Percentiles rank a stretch among this genome's conserved stretches.
Conservation (phyloP, 1,284 basidiomycete genomes). For the Ceratobasidium sp. region DNA sequence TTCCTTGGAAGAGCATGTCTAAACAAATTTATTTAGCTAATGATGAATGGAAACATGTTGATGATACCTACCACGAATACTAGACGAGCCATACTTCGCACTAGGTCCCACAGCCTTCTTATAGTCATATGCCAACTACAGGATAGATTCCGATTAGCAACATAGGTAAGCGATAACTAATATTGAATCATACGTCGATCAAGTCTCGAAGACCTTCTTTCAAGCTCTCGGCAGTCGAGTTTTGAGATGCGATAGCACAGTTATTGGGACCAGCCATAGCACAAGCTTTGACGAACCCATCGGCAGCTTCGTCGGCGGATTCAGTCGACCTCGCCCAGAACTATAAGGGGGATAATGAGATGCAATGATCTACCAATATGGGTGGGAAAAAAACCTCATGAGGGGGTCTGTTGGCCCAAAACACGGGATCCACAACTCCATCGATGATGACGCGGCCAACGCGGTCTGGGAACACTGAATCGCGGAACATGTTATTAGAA, state of each 20-base stretch:
- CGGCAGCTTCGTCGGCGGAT: conserved; percentile 32
- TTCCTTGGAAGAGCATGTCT: conserved; percentile 32
- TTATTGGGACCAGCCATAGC: conserved; percentile 29
- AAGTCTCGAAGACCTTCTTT: not conserved
- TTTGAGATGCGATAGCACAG: conserved; percentile 36
- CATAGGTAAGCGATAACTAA: too few relatives aligned
- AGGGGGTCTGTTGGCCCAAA: conserved; percentile 3
- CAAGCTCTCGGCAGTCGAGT: not conserved
- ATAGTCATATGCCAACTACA: conserved; percentile 30
- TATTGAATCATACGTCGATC: not conserved
- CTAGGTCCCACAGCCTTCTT: conserved; percentile 3
- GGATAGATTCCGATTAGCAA: not conserved
- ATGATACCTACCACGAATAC: conserved; percentile 34
- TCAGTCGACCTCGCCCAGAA: conserved; percentile 4
- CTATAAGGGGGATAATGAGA: not conserved
- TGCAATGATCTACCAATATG: not conserved
- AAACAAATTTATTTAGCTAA: not conserved
- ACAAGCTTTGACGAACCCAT: conserved; percentile 34
- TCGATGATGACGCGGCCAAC: conserved; percentile 48
- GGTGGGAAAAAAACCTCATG: conserved; percentile 21
- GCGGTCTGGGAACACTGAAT: conserved; percentile 46
- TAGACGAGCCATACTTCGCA: not conserved
- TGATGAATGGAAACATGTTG: not conserved
- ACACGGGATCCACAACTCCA: conserved; percentile 45
- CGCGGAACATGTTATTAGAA: not conserved